Evolutionary conservation across 78 protist genomes (phyloP).

Genomic region (Dictyostelium brefeldianum): DNA sequence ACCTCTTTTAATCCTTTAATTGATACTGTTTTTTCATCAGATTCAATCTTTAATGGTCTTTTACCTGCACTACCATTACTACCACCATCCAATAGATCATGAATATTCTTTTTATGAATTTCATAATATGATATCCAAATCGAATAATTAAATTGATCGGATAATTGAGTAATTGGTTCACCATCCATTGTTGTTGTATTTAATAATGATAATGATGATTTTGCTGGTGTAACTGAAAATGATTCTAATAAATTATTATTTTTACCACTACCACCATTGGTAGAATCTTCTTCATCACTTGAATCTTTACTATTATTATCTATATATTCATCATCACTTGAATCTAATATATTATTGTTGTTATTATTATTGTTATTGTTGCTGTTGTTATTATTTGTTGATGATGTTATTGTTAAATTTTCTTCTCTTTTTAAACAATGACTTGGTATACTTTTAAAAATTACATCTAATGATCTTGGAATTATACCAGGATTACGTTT

Average conservation of each 20-base stretch:
- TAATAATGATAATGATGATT: neutral
- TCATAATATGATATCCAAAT: slow-evolving; percentile 84
- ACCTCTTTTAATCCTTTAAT: slow-evolving; percentile 59
- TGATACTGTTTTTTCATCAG: slow-evolving; percentile 16
- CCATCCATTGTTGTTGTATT: slow-evolving; percentile 3
- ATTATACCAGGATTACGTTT: slow-evolving; percentile 87
- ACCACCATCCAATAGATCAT: slow-evolving; percentile 82
- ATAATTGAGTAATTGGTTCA: neutral
- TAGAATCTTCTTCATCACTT: slow-evolving; percentile 14
- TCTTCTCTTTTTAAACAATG: slow-evolving; percentile 39
- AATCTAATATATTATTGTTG: neutral
- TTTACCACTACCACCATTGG: slow-evolving; percentile 8
- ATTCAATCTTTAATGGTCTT: slow-evolving; percentile 26
- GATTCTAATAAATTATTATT: neutral
- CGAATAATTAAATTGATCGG: slow-evolving; percentile 43
- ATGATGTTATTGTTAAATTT: neutral
- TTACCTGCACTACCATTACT: neutral
- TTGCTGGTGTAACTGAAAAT: neutral
- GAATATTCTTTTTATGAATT: slow-evolving; percentile 87
- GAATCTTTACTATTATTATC: neutral
- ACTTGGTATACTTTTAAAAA: slow-evolving; percentile 66
- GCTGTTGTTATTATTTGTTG: neutral
- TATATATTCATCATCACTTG: slow-evolving; percentile 6
- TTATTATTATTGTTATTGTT: neutral
- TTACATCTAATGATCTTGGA: slow-evolving; percentile 83